Base-by-base conservation (phyloP, 140 eudicot genomes). In the Oenanthe javanica region DNA sequence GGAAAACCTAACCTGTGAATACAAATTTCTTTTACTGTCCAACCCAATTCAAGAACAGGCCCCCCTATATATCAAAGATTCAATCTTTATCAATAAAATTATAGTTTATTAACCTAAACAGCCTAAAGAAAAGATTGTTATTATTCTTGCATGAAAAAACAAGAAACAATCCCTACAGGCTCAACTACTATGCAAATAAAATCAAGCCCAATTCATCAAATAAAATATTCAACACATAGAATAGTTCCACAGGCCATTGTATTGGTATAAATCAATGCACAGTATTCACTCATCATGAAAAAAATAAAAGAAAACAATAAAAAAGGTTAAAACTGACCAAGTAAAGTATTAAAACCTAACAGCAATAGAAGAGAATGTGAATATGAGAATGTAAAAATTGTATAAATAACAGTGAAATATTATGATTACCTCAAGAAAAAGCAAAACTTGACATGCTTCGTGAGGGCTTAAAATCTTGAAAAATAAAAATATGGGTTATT, bases 31-130 rank as follows among this genome's bases (percentile, higher is more conserved):
- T 49, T 48, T 23, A 75, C 61, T 75, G 45, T 19, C 45, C 79
- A 36, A 49, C 79, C 79, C 79, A 75, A 75, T 75, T 75, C 63
- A 47, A 75, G 42, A 23, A 25, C 61, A 75, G 59, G 31, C 79
- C 25, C 59, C 5, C 61, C 5, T 13, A 27, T 25, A 5, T 12
- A 12, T 13, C 77, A 75, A 75, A 48, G n/a, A 75, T 49, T 75
- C 6, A 48, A 75, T 75, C 54, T 43, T 49, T 63, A 74, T 19
- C 63, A 49, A 75, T 47, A 4, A 67, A 67, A 11, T 67, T 5
- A 25, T 31, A 31, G 1, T 67, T 67, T 25, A 25, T 67, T 9
- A 67, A 0, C 46, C 73, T 72, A n/a, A 61, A 61, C 15, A 0
- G 70, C 70, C 78, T 74, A 45, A 45, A 49, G 40, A 27, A 74